A percentile compares a stretch with the other conserved stretches of the same genome.
Evolutionary conservation across 208 protist genomes (phyloP).

Genomic region (Trypanosoma avium): DNA sequence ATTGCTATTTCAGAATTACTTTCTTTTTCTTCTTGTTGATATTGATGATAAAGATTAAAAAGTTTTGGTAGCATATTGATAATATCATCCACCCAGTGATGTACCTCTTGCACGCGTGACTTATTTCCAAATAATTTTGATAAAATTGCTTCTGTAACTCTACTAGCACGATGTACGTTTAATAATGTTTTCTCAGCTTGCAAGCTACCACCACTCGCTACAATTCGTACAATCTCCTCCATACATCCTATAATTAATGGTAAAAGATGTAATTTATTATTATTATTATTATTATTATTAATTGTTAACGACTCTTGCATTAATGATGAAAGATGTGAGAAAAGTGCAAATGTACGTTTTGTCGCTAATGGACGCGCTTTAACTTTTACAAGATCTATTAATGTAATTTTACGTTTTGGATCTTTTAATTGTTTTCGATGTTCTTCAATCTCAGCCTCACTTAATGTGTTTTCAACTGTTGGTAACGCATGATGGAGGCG

Average conservation of each 20-base stretch:
- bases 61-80: conserved; percentile 6
- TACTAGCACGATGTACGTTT: conserved; percentile 67
- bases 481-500: conserved; percentile 87
- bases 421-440: conserved; percentile 75
- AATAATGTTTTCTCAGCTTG: conserved; percentile 87
- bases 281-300: background rate
- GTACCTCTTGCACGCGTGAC: conserved; percentile 57
- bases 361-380: conserved; percentile 84
- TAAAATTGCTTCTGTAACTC: conserved; percentile 70
- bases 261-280: conserved; percentile 22
- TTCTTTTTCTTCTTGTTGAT: conserved; percentile 1
- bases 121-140: conserved; percentile 86
- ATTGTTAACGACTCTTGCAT: conserved; percentile 25
- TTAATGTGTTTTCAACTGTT: conserved; percentile 81
- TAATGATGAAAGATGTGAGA: conserved; percentile 47
- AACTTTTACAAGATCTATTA: conserved; percentile 75
- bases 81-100: conserved; percentile 46
- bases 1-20: too few relatives aligned
- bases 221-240: conserved; percentile 86
- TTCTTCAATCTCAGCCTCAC: conserved; percentile 72
- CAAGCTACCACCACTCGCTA: conserved; percentile 81
- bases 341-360: conserved; percentile 78
- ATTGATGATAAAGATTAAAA: conserved; percentile 2
- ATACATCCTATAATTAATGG: conserved; percentile 62
- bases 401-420: conserved; percentile 72